Conservation (phyloP, 2,329 filamentous ascomycete species). For the Hymenoscyphus infarciens region DNA sequence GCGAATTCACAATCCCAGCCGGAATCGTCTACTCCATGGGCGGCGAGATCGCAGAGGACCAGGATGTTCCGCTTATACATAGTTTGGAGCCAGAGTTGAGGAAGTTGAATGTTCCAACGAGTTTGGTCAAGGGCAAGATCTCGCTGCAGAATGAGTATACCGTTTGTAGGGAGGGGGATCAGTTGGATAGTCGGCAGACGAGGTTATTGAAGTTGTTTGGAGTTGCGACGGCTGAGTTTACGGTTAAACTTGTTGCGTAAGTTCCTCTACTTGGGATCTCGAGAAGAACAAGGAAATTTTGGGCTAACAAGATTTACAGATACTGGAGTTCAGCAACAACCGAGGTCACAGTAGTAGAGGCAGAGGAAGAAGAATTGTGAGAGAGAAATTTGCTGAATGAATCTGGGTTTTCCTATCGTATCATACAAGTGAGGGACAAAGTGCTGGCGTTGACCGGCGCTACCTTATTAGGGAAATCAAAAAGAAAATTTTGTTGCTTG, state of each 20-base stretch:
- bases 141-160: conserved; percentile 53
- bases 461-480: conserved; percentile 31
- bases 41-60: conserved; percentile 72
- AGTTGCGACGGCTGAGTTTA: conserved; percentile 87
- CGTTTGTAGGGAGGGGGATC: conserved; percentile 80
- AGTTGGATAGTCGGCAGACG: conserved; percentile 87
- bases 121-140: conserved; percentile 84
- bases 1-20: conserved; percentile 74
- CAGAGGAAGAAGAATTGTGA: conserved; percentile 39
- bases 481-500: conserved; percentile 29
- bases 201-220: conserved; percentile 91
- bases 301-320: conserved; percentile 35
- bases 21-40: conserved; percentile 79
- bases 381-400: conserved; percentile 12
- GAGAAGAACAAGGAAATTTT: background rate
- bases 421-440: conserved; percentile 34
- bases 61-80: conserved; percentile 85
- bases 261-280: conserved; percentile 23
- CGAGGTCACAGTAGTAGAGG: conserved; percentile 55
- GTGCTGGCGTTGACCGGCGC: conserved; percentile 34
- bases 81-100: conserved; percentile 87
- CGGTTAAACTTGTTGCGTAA: conserved; percentile 71
- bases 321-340: conserved; percentile 60
- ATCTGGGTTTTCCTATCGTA: conserved; percentile 29
- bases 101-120: conserved; percentile 84